A percentile compares a stretch with the other conserved stretches of the same genome.
Evolutionary conservation across 352 stramenopile genomes (phyloP).

Genomic region (Peronospora tabacina): DNA sequence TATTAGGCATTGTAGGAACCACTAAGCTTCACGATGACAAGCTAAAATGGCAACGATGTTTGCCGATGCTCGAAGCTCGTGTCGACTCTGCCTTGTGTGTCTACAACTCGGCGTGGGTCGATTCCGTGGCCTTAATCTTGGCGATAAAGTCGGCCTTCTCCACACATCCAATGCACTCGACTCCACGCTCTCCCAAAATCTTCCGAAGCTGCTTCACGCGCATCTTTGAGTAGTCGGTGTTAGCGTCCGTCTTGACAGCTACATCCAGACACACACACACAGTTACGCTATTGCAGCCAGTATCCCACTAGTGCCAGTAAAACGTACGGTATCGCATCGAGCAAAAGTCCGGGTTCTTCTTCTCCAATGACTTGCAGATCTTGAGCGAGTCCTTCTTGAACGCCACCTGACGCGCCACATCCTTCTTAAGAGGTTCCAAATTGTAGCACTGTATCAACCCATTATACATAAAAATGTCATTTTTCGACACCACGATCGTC

Average conservation of each 20-base stretch:
- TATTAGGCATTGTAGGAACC: conserved; percentile 18
- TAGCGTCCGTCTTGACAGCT: conserved; percentile 91
- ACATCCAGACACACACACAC: conserved; percentile 3
- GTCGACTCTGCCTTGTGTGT: conserved; percentile 6
- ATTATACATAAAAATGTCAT: conserved; percentile 7
- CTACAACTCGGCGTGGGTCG: conserved; percentile 76
- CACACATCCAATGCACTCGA: conserved; percentile 89
- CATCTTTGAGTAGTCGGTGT: conserved; percentile 92
- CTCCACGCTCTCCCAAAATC: conserved; percentile 88
- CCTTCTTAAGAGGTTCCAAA: conserved; percentile 91
- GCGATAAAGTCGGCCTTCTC: conserved; percentile 94
- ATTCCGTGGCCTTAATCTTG: conserved; percentile 89
- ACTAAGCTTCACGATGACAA: conserved; percentile 10
- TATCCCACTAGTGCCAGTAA: background rate
- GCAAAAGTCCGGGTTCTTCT: conserved; percentile 93
- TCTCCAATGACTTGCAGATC: conserved; percentile 91
- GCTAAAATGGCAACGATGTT: background rate
- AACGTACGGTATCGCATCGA: conserved; percentile 89
- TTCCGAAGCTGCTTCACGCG: conserved; percentile 93
- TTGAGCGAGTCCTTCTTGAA: conserved; percentile 90
- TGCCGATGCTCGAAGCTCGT: background rate
- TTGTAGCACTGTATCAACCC: conserved; percentile 85
- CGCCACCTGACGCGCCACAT: conserved; percentile 87
- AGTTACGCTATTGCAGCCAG: background rate
- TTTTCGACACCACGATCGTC: background rate